Evolutionary conservation across 2,329 filamentous ascomycete species (phyloP).

Genomic region (Trichoderma koningiopsis): DNA sequence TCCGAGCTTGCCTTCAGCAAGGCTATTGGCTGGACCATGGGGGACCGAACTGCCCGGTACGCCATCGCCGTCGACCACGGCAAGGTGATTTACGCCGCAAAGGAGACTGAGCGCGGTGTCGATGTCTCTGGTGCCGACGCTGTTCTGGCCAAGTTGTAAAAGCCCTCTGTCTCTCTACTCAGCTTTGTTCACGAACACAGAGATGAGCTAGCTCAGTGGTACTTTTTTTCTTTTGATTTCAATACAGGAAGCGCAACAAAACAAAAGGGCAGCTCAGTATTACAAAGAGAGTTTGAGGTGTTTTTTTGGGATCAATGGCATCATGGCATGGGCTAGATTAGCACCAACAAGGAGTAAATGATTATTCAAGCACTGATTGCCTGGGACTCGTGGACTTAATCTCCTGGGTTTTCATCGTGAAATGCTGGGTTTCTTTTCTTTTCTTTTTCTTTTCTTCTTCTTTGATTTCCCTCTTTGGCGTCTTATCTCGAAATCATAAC

Average conservation of each 20-base stretch:
- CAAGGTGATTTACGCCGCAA: slow-evolving; percentile 79
- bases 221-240: neutral
- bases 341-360: neutral
- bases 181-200: neutral
- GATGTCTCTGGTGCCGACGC: slow-evolving; percentile 56
- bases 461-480: neutral
- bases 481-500: neutral
- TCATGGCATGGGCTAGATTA: neutral
- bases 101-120: slow-evolving; percentile 59
- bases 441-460: neutral
- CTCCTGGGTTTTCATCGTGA: neutral
- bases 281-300: neutral
- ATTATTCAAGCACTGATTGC: neutral
- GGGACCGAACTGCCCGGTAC: slow-evolving; percentile 75
- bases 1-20: slow-evolving; percentile 69
- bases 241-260: neutral
- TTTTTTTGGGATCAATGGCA: neutral
- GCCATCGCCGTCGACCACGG: slow-evolving; percentile 81
- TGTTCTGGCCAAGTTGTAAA: slow-evolving; percentile 56
- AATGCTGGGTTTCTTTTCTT: neutral
- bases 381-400: neutral
- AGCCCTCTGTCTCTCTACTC: neutral
- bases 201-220: neutral
- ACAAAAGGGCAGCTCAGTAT: neutral
- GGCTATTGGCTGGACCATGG: slow-evolving; percentile 74